Conservation (phyloP, 306 rosid genomes). For the Purshia tridentata region DNA sequence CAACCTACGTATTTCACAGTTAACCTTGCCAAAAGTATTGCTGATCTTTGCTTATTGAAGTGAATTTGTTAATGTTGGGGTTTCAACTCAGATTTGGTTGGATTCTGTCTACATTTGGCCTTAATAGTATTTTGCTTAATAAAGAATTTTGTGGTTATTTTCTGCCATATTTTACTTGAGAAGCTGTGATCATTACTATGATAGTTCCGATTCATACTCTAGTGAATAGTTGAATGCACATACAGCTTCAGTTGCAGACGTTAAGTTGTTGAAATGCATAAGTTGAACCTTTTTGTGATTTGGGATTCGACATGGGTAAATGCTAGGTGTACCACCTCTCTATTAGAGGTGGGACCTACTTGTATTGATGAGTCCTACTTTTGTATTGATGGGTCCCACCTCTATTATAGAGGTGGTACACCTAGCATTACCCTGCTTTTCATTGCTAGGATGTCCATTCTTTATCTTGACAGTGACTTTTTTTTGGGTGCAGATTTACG, state of each 20-base stretch:
- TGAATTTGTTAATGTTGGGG: neutral
- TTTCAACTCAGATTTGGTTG: neutral
- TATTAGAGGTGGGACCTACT: no score
- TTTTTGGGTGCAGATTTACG: slow-evolving; percentile 57
- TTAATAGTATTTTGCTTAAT: neutral
- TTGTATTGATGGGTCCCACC: no score
- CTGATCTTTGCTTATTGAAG: neutral
- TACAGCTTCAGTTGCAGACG: neutral
- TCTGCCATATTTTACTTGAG: neutral
- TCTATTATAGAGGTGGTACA: no score
- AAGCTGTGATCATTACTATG: neutral
- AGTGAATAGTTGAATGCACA: neutral
- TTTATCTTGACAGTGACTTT: slow-evolving; percentile 25
- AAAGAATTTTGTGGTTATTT: neutral
- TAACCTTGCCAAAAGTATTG: neutral
- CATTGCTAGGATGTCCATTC: slow-evolving; percentile 1
- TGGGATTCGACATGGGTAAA: neutral
- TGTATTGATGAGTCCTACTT: no score
- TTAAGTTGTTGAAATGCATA: neutral
- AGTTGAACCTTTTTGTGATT: neutral
- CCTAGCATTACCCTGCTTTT: no score
- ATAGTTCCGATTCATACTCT: neutral
- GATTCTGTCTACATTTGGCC: neutral
- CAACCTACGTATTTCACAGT: neutral
- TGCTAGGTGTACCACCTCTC: no score